Conservation (phyloP, 108 stramenopile species). For the Pseudonitzschia multiseries region DNA sequence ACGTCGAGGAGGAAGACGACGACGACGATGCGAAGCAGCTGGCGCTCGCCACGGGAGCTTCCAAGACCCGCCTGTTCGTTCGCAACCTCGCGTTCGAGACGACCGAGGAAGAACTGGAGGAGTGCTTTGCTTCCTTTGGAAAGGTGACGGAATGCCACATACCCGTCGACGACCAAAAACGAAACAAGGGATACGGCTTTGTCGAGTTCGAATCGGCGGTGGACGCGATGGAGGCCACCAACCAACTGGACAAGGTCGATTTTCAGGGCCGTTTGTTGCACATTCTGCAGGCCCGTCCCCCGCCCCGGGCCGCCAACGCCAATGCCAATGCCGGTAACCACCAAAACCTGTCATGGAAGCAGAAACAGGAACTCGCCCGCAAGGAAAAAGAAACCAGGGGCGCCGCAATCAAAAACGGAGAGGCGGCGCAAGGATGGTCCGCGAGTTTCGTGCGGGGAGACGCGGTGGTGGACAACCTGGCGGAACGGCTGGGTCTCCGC, state of each 20-base stretch:
- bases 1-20: constrained; percentile 24
- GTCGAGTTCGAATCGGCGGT: constrained; percentile 65
- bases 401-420: constrained; percentile 24
- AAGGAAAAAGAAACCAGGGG: constrained; percentile 74
- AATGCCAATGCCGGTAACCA: constrained; percentile 21
- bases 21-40: constrained; percentile 19
- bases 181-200: constrained; percentile 95
- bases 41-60: constrained; percentile 15
- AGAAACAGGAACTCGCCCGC: constrained; percentile 81
- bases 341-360: constrained; percentile 78
- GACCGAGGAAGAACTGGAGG: constrained; percentile 91
- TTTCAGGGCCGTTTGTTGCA: constrained; percentile 91
- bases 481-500: constrained; percentile 80
- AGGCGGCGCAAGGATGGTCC: constrained; percentile 81
- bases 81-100: constrained; percentile 91
- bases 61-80: constrained; percentile 84
- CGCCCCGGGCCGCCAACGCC: constrained; percentile 28
- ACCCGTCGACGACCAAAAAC: constrained; percentile 89
- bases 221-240: constrained; percentile 61
- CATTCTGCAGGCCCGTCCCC: constrained; percentile 73
- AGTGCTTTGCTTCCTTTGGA: constrained; percentile 77
- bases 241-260: constrained; percentile 63
- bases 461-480: constrained; percentile 93
- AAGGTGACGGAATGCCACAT: constrained; percentile 83
- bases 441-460: constrained; percentile 94